Base-by-base conservation (phyloP, 805 yeast genomes). In the Metschnikowia vanudenii region DNA sequence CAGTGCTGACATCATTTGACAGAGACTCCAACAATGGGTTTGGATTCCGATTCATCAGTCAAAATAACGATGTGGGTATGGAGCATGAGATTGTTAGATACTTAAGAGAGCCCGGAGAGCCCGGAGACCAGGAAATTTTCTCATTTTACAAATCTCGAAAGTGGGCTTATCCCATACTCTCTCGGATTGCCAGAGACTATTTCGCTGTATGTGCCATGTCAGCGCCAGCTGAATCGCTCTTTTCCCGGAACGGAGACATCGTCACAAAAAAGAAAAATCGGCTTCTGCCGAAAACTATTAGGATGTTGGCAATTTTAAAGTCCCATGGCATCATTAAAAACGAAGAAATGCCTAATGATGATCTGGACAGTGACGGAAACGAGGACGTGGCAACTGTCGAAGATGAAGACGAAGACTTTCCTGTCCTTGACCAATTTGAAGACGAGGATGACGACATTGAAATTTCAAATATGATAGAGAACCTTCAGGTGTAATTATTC, bases 111-210 rank as follows among this genome's bases (percentile, higher is more conserved):
- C 13, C 13, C 6, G 11, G 32, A 29, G 16, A 12, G 16, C 5
- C 5, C 12, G 32, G 10, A 13, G 12, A 29, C 10, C 4, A 4
- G 32, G 32, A 29, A 12, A n/a, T 29, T 6, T 13, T 29, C 5
- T 6, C 5, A n/a, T 29, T 6, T 10, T 29, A 29, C 32, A 29
- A 29, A n/a, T 13, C 16, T 29, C 32, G 32, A n/a, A 29, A 29
- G 16, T 29, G 11, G 16, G 32, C 5, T n/a, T 29, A 6, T 29
- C 32, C 32, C 16, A n/a, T 29, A 13, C 13, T 29, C 5, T 29
- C 32, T 28, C 41, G 33, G 2, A 39, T 39, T n/a, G 42, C 42
- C 18, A 33, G 39, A 20, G 44, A 41, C 13, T 24, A n/a, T 18
- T 28, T 41, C 7, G 44, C 39, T 19, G 14, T 37, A 10, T 31